Percentiles rank a stretch among this genome's conserved stretches.
phyloP scores from a whole-genome alignment of 352 stramenopile species.

The Globisporangium sylvaticum region DNA sequence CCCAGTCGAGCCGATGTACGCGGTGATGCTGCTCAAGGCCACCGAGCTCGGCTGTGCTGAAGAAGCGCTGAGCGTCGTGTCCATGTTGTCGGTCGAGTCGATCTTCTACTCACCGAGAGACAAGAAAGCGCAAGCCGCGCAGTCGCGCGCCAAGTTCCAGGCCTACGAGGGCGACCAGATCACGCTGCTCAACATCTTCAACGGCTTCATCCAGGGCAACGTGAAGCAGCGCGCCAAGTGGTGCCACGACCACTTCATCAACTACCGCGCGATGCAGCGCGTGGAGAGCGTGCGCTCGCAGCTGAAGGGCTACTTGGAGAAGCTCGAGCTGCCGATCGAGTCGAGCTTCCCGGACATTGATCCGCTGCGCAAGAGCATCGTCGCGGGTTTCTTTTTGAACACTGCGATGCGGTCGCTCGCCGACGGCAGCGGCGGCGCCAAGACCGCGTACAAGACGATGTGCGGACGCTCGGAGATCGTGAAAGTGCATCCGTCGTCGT shows the following conservation, averaged over 20 bases:
- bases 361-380: conserved; percentile 83
- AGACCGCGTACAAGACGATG: conserved; percentile 87
- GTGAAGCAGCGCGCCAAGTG: conserved; percentile 83
- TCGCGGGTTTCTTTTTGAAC: conserved; percentile 87
- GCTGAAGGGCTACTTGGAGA: conserved; percentile 66
- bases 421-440: conserved; percentile 54
- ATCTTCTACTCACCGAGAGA: conserved; percentile 87
- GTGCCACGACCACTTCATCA: conserved; percentile 87
- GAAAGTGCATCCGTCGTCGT: conserved; percentile 87
- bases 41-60: conserved; percentile 75
- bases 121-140: conserved; percentile 79
- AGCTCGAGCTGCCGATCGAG: conserved; percentile 58
- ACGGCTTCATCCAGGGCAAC: conserved; percentile 65
- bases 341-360: conserved; percentile 79
- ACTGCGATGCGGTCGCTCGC: conserved; percentile 82
- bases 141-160: conserved; percentile 73
- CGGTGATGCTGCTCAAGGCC: conserved; percentile 84
- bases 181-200: conserved; percentile 81
- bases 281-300: conserved; percentile 82
- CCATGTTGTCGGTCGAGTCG: conserved; percentile 88
- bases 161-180: conserved; percentile 85
- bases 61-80: conserved; percentile 82
- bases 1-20: conserved; percentile 87
- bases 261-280: conserved; percentile 74
- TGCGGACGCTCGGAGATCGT: conserved; percentile 77